Evolutionary conservation across 129 eudicot species (phyloP).

Genomic region (Flaveria trinervia): DNA sequence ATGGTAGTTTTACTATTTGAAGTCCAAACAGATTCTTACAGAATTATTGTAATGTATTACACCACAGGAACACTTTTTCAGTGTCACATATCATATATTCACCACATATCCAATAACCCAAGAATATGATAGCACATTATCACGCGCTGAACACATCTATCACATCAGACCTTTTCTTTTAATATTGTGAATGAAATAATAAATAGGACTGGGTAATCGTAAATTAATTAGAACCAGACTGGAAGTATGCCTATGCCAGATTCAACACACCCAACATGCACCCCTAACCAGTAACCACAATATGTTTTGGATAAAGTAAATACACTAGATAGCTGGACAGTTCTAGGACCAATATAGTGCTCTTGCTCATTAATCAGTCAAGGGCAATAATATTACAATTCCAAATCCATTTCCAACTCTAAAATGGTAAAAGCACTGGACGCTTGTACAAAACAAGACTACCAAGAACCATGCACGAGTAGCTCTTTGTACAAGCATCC

Average conservation of each 20-base stretch:
- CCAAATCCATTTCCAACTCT: neutral
- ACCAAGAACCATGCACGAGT: neutral
- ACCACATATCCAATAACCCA: neutral
- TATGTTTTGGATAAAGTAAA: neutral
- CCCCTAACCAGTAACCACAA: neutral
- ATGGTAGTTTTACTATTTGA: constrained; percentile 6
- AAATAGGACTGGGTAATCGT: neutral
- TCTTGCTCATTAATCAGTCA: neutral
- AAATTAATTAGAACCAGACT: neutral
- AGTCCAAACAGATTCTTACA: constrained; percentile 12
- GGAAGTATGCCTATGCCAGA: neutral
- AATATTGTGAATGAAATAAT: neutral
- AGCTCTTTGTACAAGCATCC: neutral
- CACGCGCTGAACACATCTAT: neutral
- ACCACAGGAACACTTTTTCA: neutral
- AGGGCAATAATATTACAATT: neutral
- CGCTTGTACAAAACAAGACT: constrained; percentile 20
- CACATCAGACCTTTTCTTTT: constrained; percentile 7
- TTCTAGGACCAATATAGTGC: neutral
- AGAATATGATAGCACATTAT: neutral
- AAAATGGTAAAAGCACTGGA: neutral
- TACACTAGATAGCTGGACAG: neutral
- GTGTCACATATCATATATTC: neutral
- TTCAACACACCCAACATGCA: neutral
- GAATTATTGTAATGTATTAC: neutral